These are phyloP conservation scores for Cladosporium colombiae DNA, from an alignment of 2,329 filamentous ascomycete genomes.

Conservation along the genomic window DNA sequence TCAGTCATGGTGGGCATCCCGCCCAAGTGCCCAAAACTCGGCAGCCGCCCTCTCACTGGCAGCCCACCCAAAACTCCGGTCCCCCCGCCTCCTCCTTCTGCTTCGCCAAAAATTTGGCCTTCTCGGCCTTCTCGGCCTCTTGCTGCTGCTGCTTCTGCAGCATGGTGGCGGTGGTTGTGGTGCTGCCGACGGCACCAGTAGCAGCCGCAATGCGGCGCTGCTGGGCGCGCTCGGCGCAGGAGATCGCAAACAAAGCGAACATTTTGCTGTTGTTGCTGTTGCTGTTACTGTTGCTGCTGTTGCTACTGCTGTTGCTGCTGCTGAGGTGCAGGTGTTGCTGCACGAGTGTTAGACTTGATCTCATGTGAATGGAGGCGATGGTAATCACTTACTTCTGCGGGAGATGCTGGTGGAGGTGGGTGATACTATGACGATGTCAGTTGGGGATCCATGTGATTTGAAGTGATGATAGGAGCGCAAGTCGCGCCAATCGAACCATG, in stretches of 20 bases:
- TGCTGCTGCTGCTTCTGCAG: not conserved
- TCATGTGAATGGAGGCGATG: not conserved
- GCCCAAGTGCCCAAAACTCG: not conserved
- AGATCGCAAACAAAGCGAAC: not conserved
- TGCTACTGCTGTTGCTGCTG: not conserved
- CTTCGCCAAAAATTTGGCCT: not conserved
- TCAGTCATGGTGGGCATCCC: not conserved
- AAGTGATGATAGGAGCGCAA: not conserved
- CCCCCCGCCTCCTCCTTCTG: not conserved
- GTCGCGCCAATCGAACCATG: not conserved
- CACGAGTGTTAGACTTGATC: not conserved
- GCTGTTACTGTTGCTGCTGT: not conserved
- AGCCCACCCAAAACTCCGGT: not conserved
- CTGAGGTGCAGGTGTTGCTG: not conserved
- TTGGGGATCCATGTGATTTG: not conserved
- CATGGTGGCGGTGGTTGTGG: not conserved
- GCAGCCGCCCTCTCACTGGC: not conserved
- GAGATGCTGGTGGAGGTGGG: not conserved
- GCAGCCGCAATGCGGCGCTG: not conserved
- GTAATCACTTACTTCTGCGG: not conserved
- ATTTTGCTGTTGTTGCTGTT: not conserved
- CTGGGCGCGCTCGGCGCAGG: not conserved
- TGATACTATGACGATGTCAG: not conserved
- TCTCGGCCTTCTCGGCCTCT: not conserved
- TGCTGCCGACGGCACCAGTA: not conserved